These are phyloP conservation scores for Sarcomyxa edulis DNA, from an alignment of 768 basidiomycete species.

Conservation along the genomic window DNA sequence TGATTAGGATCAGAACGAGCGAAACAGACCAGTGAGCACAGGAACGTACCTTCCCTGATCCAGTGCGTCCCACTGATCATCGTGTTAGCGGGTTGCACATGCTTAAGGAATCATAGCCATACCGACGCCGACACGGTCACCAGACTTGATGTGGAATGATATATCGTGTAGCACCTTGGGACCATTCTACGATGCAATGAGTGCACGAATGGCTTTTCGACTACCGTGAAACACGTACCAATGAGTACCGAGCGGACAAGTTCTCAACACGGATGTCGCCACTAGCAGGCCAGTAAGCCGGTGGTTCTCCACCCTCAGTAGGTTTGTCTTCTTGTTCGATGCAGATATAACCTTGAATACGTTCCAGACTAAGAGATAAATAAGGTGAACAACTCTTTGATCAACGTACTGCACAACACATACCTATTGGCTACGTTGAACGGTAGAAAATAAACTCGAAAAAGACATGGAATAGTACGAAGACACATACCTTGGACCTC, in stretches of 20 bases:
- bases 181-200: constrained; percentile 16
- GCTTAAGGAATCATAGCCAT: too few relatives aligned
- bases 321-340: constrained; percentile 53
- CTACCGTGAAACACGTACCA: neutral
- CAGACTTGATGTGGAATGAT: constrained; percentile 45
- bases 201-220: neutral
- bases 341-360: constrained; percentile 60
- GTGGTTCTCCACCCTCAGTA: constrained; percentile 39
- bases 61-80: constrained; percentile 34
- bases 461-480: neutral
- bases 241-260: constrained; percentile 54
- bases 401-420: neutral
- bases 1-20: constrained; percentile 11
- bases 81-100: too few relatives aligned
- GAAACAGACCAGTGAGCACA: neutral
- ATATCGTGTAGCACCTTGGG: constrained; percentile 55
- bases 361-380: constrained; percentile 42
- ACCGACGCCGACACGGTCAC: constrained; percentile 54
- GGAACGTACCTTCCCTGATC: constrained; percentile 35
- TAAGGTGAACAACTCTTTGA: neutral
- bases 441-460: constrained; percentile 21
- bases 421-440: constrained; percentile 17
- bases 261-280: constrained; percentile 51
- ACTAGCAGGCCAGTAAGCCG: constrained; percentile 62
- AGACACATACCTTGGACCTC: constrained; percentile 35